Evolutionary conservation across 805 yeast species (phyloP), one percentile per base, ranked within the genome.

Genomic region (Ogataea ganodermae): DNA sequence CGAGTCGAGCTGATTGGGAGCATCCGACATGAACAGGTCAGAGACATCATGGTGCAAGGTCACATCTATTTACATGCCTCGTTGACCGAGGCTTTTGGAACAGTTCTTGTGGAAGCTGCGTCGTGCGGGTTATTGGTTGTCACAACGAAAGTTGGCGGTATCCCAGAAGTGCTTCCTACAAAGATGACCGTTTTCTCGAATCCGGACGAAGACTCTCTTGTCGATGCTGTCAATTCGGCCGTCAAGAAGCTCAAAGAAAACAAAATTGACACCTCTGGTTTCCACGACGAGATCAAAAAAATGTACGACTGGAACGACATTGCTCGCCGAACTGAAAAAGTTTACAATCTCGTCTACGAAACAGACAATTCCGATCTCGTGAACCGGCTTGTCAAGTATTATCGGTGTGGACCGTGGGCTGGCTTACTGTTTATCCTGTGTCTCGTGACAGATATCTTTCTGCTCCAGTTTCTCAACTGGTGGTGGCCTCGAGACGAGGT

Each of bases 1-100:
- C 73, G 96, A 41, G 97, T 94, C 1, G 81, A 83, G 35, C 73
- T 94, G 13, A 74, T 89, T 27, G 99, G 99, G 1, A 83, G 90
- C 12, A 86, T 94, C 0, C 80, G 86, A 33, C 99, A 94, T 63
- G 98, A 94, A 63, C 84, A 86, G 56, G 99, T 94, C 7, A 73
- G 98, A 41, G 89, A 91, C 56, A 87, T 92, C 10, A 89, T 94
- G 96, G 82, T 90, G 5, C 79, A 82, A 52, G 99, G 99, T 16
- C 95, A 94, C 59, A 92, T 94, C 9, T 94, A 91, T 63, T 67
- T 94, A 23, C 98, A 94, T 66, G 91, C 99, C 0, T 84, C 97
- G 0, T 73, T 94, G 33, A 94, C 98, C 0, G 99, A 94, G 64
- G 99, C 98, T 0, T 94, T 94, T 68, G 99, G 99, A 2, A 94